Evolutionary conservation across 768 basidiomycete genomes (phyloP).

Genomic region (Lactarius indigo): DNA sequence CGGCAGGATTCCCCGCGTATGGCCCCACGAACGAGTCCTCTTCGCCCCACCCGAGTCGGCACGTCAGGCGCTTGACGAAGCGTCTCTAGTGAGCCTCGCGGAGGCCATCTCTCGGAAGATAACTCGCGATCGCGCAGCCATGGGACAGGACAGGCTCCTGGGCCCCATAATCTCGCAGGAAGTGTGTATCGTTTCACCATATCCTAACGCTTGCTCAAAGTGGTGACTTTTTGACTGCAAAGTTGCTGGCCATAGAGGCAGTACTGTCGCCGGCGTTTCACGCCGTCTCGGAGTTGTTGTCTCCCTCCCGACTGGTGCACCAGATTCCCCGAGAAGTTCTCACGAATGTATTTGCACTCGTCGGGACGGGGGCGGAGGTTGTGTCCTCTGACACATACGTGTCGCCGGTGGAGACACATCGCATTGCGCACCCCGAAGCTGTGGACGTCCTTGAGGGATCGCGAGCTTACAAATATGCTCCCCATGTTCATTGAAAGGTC

Average conservation of each 20-base stretch:
- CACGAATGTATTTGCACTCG: conserved; percentile 1
- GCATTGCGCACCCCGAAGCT: conserved; percentile 2
- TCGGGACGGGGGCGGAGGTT: conserved; percentile 9
- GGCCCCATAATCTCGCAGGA: conserved; percentile 1
- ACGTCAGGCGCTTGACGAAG: conserved; percentile 3
- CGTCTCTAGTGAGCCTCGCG: conserved; percentile 3
- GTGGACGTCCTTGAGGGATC: conserved; percentile 1
- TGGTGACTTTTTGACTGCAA: not conserved
- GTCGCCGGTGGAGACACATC: conserved; percentile 8
- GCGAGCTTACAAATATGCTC: conserved; percentile 8
- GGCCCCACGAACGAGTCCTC: not conserved
- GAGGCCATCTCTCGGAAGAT: conserved; percentile 10
- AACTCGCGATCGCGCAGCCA: not conserved
- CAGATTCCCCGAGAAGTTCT: conserved; percentile 1
- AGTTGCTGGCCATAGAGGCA: conserved; percentile 8
- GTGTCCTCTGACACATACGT: conserved; percentile 7
- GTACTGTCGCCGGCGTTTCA: conserved; percentile 13
- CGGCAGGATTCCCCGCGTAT: not conserved
- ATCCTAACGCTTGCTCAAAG: conserved; percentile 2
- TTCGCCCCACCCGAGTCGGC: not conserved
- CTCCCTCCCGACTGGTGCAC: conserved; percentile 7
- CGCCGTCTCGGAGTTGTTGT: not conserved
- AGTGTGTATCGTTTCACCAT: conserved; percentile 9
- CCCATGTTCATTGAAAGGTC: conserved; percentile 4
- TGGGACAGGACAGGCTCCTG: not conserved